Evolutionary conservation across 1,139 yeast genomes (phyloP).

Genomic region (Hemisphaericaspora xylanilytica): DNA sequence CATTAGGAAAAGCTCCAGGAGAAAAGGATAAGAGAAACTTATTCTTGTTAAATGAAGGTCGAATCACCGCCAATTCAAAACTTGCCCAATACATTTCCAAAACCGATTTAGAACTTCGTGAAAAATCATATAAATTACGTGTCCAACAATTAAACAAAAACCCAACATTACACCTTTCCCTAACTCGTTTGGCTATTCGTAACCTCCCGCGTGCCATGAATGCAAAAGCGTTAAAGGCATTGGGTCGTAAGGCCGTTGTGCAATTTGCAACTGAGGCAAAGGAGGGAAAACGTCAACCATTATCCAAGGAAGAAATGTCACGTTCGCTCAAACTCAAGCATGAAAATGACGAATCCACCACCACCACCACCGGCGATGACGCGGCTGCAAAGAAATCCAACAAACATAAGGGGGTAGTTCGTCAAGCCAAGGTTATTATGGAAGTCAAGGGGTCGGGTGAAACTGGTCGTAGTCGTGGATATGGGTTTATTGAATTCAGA

Average conservation of each 20-base stretch:
- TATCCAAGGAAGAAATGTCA: conserved; percentile 82
- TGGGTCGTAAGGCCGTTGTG: conserved; percentile 93
- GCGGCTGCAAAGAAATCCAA: conserved; percentile 55
- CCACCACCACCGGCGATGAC: conserved; percentile 26
- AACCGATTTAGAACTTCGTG: conserved; percentile 83
- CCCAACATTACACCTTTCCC: conserved; percentile 84
- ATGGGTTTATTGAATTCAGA: conserved; percentile 90
- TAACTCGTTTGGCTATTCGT: conserved; percentile 91
- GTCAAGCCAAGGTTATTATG: conserved; percentile 88
- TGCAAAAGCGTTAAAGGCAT: conserved; percentile 81
- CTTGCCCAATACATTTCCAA: conserved; percentile 67
- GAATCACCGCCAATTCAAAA: conserved; percentile 78
- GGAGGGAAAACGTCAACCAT: conserved; percentile 71
- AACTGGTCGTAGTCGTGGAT: conserved; percentile 90
- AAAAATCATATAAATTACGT: conserved; percentile 80
- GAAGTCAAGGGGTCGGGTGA: conserved; percentile 90
- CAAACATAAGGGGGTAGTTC: conserved; percentile 83
- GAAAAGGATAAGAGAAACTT: conserved; percentile 82
- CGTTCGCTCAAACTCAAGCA: conserved; percentile 71
- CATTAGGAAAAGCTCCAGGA: conserved; percentile 75
- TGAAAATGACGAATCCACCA: conserved; percentile 22
- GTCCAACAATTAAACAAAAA: conserved; percentile 88
- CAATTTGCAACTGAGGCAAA: conserved; percentile 93
- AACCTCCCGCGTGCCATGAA: conserved; percentile 92
- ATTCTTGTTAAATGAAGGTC: conserved; percentile 88